phyloP scores from a whole-genome alignment of 2,329 filamentous ascomycete species.

The Trichoderma sp. region DNA sequence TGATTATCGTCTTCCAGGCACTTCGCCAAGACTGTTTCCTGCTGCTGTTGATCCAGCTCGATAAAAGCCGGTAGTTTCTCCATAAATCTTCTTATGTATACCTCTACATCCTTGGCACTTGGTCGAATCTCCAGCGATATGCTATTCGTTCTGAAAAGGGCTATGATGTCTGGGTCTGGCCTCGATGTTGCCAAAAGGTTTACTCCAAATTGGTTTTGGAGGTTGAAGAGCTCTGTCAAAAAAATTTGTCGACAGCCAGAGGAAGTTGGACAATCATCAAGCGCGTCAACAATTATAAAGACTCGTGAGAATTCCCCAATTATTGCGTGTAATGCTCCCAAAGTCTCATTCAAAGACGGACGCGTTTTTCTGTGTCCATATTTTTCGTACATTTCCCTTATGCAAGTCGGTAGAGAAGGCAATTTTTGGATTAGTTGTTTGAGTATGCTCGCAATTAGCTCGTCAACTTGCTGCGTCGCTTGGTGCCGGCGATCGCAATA shows the following conservation, averaged over 20 bases:
- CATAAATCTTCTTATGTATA: background rate
- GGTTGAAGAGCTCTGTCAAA: background rate
- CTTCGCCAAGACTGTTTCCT: background rate
- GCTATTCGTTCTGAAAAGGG: background rate
- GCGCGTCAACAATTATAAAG: slow-evolving; percentile 3
- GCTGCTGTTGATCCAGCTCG: background rate
- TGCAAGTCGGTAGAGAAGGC: background rate
- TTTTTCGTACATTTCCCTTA: background rate
- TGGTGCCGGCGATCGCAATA: slow-evolving; percentile 48
- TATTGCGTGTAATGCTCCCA: background rate
- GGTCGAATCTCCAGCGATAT: background rate
- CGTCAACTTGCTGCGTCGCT: slow-evolving; percentile 34
- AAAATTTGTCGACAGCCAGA: background rate
- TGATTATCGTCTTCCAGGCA: background rate
- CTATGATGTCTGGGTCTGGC: background rate
- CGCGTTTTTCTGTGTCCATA: background rate
- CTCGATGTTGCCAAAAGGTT: slow-evolving; percentile 32
- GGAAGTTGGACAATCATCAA: slow-evolving; percentile 5
- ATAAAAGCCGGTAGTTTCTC: background rate
- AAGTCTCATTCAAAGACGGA: background rate
- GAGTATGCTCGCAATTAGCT: background rate
- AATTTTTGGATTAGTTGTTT: background rate
- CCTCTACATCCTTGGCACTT: background rate
- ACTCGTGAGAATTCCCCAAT: background rate
- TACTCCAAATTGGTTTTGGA: background rate